Conservation (phyloP, 2,329 filamentous ascomycete genomes). For the Alternaria alternata region DNA sequence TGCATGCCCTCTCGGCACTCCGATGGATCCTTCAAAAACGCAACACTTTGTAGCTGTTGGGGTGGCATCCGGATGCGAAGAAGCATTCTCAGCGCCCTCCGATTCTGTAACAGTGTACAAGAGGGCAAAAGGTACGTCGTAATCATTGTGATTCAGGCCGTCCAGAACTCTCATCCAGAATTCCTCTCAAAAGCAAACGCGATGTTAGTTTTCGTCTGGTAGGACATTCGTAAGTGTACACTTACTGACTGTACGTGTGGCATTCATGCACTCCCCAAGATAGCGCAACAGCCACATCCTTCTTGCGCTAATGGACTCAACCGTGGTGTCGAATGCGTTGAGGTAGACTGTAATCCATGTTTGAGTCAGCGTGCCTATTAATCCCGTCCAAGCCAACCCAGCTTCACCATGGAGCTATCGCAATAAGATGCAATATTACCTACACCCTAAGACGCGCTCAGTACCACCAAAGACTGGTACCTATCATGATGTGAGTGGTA, state of each 20-base stretch:
- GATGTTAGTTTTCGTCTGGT: neutral
- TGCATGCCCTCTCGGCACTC: constrained; percentile 41
- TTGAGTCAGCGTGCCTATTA: constrained; percentile 23
- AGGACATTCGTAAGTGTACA: neutral
- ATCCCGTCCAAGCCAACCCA: constrained; percentile 2
- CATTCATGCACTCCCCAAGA: constrained; percentile 47
- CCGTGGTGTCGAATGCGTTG: constrained; percentile 49
- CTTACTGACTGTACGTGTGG: constrained; percentile 33
- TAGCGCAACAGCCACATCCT: constrained; percentile 52
- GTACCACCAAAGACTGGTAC: constrained; percentile 52
- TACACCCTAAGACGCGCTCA: constrained; percentile 40
- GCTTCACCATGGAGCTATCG: neutral
- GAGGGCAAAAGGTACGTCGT: constrained; percentile 45
- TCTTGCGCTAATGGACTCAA: constrained; percentile 49
- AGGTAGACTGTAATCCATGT: constrained; percentile 32
- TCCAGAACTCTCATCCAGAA: constrained; percentile 62
- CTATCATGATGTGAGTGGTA: constrained; percentile 2
- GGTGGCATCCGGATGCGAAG: constrained; percentile 35
- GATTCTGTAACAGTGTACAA: constrained; percentile 43
- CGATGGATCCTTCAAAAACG: constrained; percentile 44
- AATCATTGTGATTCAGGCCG: constrained; percentile 53
- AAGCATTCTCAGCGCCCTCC: constrained; percentile 35
- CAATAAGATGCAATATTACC: constrained; percentile 12
- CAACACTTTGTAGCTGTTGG: constrained; percentile 37
- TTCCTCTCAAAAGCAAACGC: constrained; percentile 20